Evolutionary conservation across 805 yeast species (phyloP).

Genomic region (Ogataea glucozyma): DNA sequence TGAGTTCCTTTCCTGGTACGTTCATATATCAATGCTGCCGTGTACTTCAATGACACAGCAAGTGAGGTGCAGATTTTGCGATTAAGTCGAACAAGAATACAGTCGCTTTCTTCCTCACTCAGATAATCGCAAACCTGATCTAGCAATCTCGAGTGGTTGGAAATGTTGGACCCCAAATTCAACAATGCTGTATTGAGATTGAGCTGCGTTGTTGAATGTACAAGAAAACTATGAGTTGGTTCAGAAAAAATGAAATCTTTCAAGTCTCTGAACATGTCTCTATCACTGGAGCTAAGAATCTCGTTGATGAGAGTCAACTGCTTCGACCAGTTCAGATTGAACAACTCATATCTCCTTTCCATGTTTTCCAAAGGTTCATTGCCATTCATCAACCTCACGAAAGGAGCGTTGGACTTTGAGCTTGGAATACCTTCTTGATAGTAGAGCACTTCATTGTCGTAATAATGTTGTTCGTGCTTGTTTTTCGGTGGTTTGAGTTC

Average conservation of each 20-base stretch:
- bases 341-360: slow-evolving; percentile 43
- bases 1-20: slow-evolving; percentile 9
- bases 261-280: slow-evolving; percentile 37
- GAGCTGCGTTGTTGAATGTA: slow-evolving; percentile 13
- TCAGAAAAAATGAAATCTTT: slow-evolving; percentile 25
- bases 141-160: slow-evolving; percentile 40
- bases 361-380: slow-evolving; percentile 42
- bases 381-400: slow-evolving; percentile 45
- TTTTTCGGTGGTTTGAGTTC: slow-evolving; percentile 23
- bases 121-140: slow-evolving; percentile 29
- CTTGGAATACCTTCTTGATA: slow-evolving; percentile 25
- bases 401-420: slow-evolving; percentile 35
- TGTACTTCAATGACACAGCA: slow-evolving; percentile 37
- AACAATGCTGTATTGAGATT: slow-evolving; percentile 40
- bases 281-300: slow-evolving; percentile 35
- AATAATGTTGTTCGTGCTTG: background rate
- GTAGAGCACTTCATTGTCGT: slow-evolving; percentile 13
- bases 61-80: slow-evolving; percentile 41
- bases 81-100: slow-evolving; percentile 34
- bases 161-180: slow-evolving; percentile 44
- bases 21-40: slow-evolving; percentile 31
- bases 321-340: slow-evolving; percentile 39
- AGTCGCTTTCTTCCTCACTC: slow-evolving; percentile 10
- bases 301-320: slow-evolving; percentile 35
- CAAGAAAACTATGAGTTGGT: slow-evolving; percentile 7